Evolutionary conservation across 129 eudicot genomes (phyloP).

Genomic region (Calendula officinalis): DNA sequence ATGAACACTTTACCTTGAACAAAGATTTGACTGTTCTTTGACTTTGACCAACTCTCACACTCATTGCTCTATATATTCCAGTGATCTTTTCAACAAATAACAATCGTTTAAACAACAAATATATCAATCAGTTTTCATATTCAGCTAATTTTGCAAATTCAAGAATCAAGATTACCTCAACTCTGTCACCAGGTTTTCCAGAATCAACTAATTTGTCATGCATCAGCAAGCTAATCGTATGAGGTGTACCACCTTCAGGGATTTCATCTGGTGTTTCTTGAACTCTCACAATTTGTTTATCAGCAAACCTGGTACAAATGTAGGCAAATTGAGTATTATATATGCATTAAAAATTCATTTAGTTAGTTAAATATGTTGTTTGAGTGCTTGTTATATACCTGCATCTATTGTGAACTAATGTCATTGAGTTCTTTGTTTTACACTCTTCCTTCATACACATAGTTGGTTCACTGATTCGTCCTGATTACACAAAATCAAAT

Average conservation of each 20-base stretch:
- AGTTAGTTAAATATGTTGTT: neutral
- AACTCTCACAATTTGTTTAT: slow-evolving; percentile 91
- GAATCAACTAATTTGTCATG: slow-evolving; percentile 95
- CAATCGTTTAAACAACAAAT: slow-evolving; percentile 7
- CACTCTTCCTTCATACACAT: slow-evolving; percentile 80
- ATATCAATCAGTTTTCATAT: neutral
- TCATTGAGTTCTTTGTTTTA: slow-evolving; percentile 83
- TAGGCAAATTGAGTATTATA: too few relatives aligned
- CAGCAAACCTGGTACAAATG: slow-evolving; percentile 63
- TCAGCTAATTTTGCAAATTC: neutral
- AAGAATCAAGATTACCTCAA: slow-evolving; percentile 52
- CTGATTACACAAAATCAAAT: slow-evolving; percentile 18
- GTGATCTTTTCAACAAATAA: slow-evolving; percentile 57
- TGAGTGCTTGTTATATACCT: slow-evolving; percentile 48
- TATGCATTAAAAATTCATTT: too few relatives aligned
- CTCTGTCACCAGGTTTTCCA: slow-evolving; percentile 98
- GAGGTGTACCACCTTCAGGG: slow-evolving; percentile 98
- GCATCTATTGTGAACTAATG: slow-evolving; percentile 93
- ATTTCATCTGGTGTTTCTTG: slow-evolving; percentile 98
- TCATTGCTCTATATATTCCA: slow-evolving; percentile 95
- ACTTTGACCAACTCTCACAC: slow-evolving; percentile 78
- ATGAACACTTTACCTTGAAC: slow-evolving; percentile 43
- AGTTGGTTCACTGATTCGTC: slow-evolving; percentile 54
- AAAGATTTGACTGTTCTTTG: slow-evolving; percentile 16
- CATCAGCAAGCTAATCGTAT: slow-evolving; percentile 78